Evolutionary conservation across 2,329 filamentous ascomycete species (phyloP), one percentile per base, ranked within the genome.

Genomic region (Fusarium sterilihyphosum): DNA sequence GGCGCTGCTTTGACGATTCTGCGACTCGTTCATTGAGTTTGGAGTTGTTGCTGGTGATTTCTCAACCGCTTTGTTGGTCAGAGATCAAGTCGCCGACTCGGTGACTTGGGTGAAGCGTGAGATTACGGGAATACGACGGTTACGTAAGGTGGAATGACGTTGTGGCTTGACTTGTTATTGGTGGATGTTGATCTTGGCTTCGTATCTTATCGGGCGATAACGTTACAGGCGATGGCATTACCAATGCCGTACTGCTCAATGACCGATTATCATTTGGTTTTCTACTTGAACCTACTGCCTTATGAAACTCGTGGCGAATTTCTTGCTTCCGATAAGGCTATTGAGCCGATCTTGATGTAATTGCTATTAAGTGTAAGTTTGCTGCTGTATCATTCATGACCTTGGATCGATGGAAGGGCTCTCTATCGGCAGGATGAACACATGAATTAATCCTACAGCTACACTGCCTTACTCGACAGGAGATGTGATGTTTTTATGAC

Each of bases 1-100:
- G 0, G 50, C 10, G 16, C 44, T 35, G 6, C 1, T 43, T 20
- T 20, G 29, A 2, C 6, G 35, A n/a, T n/a, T 29, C 3, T 33
- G 41, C 3, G 46, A 24, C 12, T 60, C 59, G 7, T 40, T 16
- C 67, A 66, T 70, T 18, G 26, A 18, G 18, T 6, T 20, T 24
- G 8, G 20, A 22, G 16, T 16, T 16, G 50, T 14, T 44, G n/a
- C 8, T 63, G 49, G 24, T 31, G 20, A 52, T 70, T 59, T 57
- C 44, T 70, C 35, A 43, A 33, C 14, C 26, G 8, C 11, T n/a
- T 56, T 59, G 44, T 17, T 43, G 9, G 18, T 64, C 10, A 13
- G 47, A 43, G 8, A 6, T 40, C 20, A 22, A 70, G 66, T 70
- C 67, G 67, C 66, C 66, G 67, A 59, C 40, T 70, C 67, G 67